These are phyloP conservation scores for Ochetophila trinervis DNA, from an alignment of 306 rosid species.

Conservation along the genomic window DNA sequence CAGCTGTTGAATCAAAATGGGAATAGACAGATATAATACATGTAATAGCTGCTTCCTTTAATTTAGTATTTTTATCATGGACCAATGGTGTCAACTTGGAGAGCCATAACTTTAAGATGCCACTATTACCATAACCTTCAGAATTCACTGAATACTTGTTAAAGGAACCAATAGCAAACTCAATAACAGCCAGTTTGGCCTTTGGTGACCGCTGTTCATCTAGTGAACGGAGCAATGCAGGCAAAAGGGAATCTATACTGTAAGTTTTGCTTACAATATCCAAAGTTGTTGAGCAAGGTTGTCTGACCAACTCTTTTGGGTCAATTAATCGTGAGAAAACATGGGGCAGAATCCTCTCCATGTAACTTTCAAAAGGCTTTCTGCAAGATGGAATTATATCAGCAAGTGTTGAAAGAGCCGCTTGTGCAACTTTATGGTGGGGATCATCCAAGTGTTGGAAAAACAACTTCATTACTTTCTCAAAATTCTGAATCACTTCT, in stretches of 20 bases:
- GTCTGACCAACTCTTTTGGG: slow-evolving; percentile 93
- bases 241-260: slow-evolving; percentile 82
- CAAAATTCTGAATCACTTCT: slow-evolving; percentile 87
- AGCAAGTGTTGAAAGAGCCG: slow-evolving; percentile 93
- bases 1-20: slow-evolving; percentile 84
- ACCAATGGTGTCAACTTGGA: slow-evolving; percentile 83
- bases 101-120: slow-evolving; percentile 95
- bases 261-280: slow-evolving; percentile 83
- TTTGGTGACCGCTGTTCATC: slow-evolving; percentile 99
- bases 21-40: slow-evolving; percentile 95
- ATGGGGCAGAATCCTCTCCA: slow-evolving; percentile 95
- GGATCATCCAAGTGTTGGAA: slow-evolving; percentile 99
- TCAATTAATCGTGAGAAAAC: slow-evolving; percentile 96
- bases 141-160: slow-evolving; percentile 74
- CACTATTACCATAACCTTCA: slow-evolving; percentile 82
- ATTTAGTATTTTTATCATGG: slow-evolving; percentile 84
- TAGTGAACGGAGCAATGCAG: slow-evolving; percentile 89
- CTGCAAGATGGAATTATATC: slow-evolving; percentile 86
- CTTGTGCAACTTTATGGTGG: slow-evolving; percentile 98
- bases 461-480: slow-evolving; percentile 98
- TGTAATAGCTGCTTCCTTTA: slow-evolving; percentile 92
- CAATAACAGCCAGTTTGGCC: slow-evolving; percentile 97
- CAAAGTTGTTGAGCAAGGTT: slow-evolving; percentile 79
- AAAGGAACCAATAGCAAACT: slow-evolving; percentile 81
- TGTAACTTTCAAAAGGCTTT: slow-evolving; percentile 90